Conservation (phyloP, 176 grass and related monocot genomes). For the Oryza coarctata region DNA sequence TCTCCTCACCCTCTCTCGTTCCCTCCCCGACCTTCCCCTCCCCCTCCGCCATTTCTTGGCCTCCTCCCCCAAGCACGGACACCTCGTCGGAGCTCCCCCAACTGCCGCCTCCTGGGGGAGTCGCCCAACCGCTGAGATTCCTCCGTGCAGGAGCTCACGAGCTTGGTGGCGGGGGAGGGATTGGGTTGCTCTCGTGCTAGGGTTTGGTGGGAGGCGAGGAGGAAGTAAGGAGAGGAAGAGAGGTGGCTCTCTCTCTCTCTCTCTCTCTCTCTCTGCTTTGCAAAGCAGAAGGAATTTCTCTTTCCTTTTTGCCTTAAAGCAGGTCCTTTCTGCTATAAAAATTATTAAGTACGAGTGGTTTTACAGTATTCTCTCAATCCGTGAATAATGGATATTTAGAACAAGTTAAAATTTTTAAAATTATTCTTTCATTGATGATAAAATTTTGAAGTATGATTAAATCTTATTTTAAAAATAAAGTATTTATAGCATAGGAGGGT, state of each 20-base stretch:
- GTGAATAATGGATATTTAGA: too few relatives aligned
- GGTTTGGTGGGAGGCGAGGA: conserved; percentile 44
- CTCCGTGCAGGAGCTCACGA: neutral
- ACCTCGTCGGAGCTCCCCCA: neutral
- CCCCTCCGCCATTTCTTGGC: conserved; percentile 46
- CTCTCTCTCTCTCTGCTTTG: neutral
- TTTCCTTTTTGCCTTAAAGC: neutral
- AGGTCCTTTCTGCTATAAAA: neutral
- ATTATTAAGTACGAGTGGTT: neutral
- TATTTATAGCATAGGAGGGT: too few relatives aligned
- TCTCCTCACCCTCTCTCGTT: neutral
- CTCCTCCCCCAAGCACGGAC: neutral
- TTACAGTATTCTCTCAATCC: too few relatives aligned
- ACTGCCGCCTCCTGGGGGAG: neutral
- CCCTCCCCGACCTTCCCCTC: conserved; percentile 23
- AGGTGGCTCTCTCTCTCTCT: too few relatives aligned
- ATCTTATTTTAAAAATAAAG: too few relatives aligned
- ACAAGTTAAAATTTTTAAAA: too few relatives aligned
- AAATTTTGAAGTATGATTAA: too few relatives aligned
- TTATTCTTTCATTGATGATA: too few relatives aligned
- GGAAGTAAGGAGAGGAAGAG: neutral
- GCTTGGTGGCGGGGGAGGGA: conserved; percentile 7
- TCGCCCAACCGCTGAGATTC: too few relatives aligned
- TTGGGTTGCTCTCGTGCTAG: conserved; percentile 34
- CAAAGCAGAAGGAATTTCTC: conserved; percentile 23